phyloP scores from a whole-genome alignment of 192 early-diverging fungal genomes.

The Chytriomyces confervae region DNA sequence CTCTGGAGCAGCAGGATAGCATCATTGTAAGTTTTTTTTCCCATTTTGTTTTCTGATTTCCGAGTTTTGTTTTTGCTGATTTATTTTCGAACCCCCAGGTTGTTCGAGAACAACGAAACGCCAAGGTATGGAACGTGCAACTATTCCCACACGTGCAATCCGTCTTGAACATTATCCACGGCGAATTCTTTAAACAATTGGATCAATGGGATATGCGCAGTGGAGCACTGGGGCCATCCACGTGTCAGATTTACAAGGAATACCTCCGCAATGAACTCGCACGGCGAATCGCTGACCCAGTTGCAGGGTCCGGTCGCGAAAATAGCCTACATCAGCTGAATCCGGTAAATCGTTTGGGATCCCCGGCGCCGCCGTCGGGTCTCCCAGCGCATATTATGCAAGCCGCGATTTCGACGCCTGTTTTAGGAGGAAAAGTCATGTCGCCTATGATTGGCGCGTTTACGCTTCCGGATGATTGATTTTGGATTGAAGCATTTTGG shows the following conservation, averaged over 20 bases:
- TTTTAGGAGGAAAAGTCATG: neutral
- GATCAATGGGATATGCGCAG: conserved; percentile 59
- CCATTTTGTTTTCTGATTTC: no score
- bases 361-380: neutral
- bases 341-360: neutral
- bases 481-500: neutral
- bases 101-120: conserved; percentile 60
- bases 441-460: conserved; percentile 9
- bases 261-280: conserved; percentile 24
- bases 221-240: conserved; percentile 16
- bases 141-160: conserved; percentile 69
- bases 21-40: conserved; percentile 64
- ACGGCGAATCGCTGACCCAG: conserved; percentile 26
- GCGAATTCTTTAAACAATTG: conserved; percentile 67
- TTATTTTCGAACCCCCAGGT: conserved; percentile 28
- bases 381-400: neutral
- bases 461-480: conserved; percentile 17
- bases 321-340: neutral
- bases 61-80: neutral
- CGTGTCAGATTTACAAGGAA: conserved; percentile 40
- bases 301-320: neutral
- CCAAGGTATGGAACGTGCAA: conserved; percentile 68
- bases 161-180: conserved; percentile 59
- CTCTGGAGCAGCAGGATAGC: conserved; percentile 74
- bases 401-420: neutral